Evolutionary conservation across 495 filamentous ascomycete genomes (phyloP).

Genomic region (Talaromyces stipitatus): DNA sequence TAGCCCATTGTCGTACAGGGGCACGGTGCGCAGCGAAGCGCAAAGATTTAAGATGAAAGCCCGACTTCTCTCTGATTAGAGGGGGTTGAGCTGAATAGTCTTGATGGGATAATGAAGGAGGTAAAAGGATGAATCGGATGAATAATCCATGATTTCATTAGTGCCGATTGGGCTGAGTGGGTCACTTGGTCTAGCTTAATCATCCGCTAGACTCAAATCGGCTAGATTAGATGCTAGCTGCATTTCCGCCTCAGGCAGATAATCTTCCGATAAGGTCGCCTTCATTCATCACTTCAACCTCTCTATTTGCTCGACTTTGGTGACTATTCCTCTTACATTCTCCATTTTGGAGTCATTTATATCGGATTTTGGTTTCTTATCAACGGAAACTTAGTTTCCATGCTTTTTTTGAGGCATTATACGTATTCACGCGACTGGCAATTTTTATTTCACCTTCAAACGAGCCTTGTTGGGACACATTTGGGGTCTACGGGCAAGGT

Average conservation of each 20-base stretch:
- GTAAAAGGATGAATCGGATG: not conserved
- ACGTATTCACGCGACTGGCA: not conserved
- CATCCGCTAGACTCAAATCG: not conserved
- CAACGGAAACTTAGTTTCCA: not conserved
- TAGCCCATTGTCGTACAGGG: not conserved
- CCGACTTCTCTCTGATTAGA: not conserved
- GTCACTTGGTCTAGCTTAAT: not conserved
- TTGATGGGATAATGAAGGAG: not conserved
- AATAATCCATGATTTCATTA: constrained; percentile 2
- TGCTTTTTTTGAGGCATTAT: no score
- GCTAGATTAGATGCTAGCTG: not conserved
- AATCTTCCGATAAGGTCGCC: not conserved
- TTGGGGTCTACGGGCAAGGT: not conserved
- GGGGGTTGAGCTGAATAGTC: not conserved
- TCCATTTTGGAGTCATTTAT: not conserved
- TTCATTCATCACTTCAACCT: not conserved
- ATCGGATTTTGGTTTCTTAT: not conserved
- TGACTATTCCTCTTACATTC: not conserved
- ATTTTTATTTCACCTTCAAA: not conserved
- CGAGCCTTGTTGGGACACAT: not conserved
- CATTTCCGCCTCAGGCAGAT: not conserved
- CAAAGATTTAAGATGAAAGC: not conserved
- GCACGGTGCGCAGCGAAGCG: not conserved
- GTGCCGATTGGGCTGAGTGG: not conserved
- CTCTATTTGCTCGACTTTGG: not conserved